Evolutionary conservation across 768 basidiomycete species (phyloP).

Genomic region (Mycena olivaceomarginata): DNA sequence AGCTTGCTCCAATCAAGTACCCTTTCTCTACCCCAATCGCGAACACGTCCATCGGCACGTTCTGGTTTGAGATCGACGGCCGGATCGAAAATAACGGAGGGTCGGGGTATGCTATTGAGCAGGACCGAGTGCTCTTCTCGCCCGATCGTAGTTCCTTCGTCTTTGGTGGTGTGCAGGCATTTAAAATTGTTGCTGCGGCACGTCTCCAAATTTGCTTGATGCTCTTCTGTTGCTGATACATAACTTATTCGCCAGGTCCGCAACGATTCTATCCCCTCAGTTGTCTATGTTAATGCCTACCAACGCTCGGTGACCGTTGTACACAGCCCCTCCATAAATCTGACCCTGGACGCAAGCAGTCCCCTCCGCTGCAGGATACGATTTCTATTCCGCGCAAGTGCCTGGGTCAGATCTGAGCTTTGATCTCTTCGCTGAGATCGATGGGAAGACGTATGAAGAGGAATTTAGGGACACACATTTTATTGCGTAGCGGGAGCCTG

Average conservation of each 20-base stretch:
- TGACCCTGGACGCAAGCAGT: not conserved
- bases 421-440: not conserved
- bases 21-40: not conserved
- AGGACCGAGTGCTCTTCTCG: not conserved
- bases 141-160: not conserved
- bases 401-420: not conserved
- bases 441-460: not conserved
- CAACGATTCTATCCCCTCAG: not conserved
- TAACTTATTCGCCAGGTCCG: not conserved
- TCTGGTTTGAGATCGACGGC: not conserved
- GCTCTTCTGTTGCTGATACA: not conserved
- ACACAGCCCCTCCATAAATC: not conserved
- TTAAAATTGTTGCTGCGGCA: not conserved
- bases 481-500: not conserved
- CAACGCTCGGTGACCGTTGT: not conserved
- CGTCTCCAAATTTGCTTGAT: not conserved
- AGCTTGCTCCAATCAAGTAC: not conserved
- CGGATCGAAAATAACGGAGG: not conserved
- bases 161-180: not conserved
- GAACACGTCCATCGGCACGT: not conserved
- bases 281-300: not conserved
- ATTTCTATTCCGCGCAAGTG: not conserved
- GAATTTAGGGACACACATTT: not conserved
- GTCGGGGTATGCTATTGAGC: not conserved
- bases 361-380: not conserved